Evolutionary conservation across 2,329 filamentous ascomycete genomes (phyloP), one percentile per base, ranked within the genome.

Genomic region (Fusarium irregulare): DNA sequence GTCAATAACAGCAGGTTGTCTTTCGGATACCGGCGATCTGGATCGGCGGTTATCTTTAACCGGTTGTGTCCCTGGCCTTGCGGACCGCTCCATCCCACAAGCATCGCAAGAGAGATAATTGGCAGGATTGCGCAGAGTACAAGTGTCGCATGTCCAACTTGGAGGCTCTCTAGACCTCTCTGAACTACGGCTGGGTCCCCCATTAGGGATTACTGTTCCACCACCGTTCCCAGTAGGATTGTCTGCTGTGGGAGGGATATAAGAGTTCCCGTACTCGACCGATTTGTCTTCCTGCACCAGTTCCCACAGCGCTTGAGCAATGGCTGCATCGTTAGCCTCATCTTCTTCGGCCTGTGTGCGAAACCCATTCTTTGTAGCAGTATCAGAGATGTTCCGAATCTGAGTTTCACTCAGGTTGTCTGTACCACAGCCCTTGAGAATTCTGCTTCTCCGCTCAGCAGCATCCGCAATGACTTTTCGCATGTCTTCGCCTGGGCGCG

Each of bases 341-440:
- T 97, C 93, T 77, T 97, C 92, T 71, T 97, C 93, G 0, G 93
- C 93, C 75, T 92, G 88, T 0, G 94, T 98, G 64, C 87, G 88
- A 82, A 97, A 95, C 0, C 93, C 93, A 70, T 91, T 91, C 60
- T 84, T 84, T 8, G 88, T 89, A 40, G 91, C 91, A 62, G 82
- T 83, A 55, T 92, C 87, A 18, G 83, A 84, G 40, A 92, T 87
- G 48, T 89, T 86, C 6, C 86, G 85, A 21, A 94, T 88, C 75
- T 91, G 87, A n/a, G 84, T 82, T 47, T 90, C 89, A 66, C 89
- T 87, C 48, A 88, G 87, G 37, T 87, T 90, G 14, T 89, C 89
- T 60, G 91, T 93, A 27, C 89, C 94, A 78, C 95, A 98, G 4
- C 93, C 93, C 64, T 88, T 85, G 21, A 91, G 87, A 3, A 89